phyloP scores from a whole-genome alignment of 192 early-diverging fungal species.

The Coemansia sp. region DNA sequence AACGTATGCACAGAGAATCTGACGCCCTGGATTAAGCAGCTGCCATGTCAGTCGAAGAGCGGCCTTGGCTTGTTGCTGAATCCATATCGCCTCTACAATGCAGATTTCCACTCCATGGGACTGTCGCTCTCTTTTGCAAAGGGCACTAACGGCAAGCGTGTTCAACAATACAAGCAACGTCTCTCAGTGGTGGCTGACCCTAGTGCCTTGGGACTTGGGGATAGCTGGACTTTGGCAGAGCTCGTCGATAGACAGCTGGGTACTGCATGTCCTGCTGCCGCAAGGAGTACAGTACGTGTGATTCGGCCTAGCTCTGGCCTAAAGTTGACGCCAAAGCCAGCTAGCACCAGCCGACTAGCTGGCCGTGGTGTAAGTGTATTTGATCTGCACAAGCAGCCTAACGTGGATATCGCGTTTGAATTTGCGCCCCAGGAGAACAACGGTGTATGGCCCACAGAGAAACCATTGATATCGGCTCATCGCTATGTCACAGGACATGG shows the following conservation, averaged over 20 bases:
- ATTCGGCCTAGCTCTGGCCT: slow-evolving; percentile 16
- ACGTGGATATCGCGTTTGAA: slow-evolving; percentile 16
- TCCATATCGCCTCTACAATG: slow-evolving; percentile 87
- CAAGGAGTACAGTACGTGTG: slow-evolving; percentile 44
- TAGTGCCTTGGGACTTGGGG: slow-evolving; percentile 20
- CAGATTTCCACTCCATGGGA: slow-evolving; percentile 88
- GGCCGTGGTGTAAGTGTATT: slow-evolving; percentile 20
- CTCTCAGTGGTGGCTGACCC: slow-evolving; percentile 83
- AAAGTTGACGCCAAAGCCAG: slow-evolving; percentile 21
- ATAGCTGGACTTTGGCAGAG: slow-evolving; percentile 48
- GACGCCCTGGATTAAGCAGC: slow-evolving; percentile 94
- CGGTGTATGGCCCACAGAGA: not conserved
- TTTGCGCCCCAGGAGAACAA: slow-evolving; percentile 5
- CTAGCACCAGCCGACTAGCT: not conserved
- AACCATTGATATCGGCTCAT: slow-evolving; percentile 33
- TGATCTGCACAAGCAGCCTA: slow-evolving; percentile 26
- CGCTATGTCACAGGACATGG: slow-evolving; percentile 69
- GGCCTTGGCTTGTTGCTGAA: slow-evolving; percentile 89
- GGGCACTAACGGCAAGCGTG: slow-evolving; percentile 56
- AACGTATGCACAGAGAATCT: slow-evolving; percentile 98
- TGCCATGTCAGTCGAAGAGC: slow-evolving; percentile 92
- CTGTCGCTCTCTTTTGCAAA: slow-evolving; percentile 66
- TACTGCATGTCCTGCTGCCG: slow-evolving; percentile 57
- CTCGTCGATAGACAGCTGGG: slow-evolving; percentile 57
- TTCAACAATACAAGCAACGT: slow-evolving; percentile 70